Conservation (phyloP, 2,329 filamentous ascomycete species). For the Gaeumannomyces sp. region DNA sequence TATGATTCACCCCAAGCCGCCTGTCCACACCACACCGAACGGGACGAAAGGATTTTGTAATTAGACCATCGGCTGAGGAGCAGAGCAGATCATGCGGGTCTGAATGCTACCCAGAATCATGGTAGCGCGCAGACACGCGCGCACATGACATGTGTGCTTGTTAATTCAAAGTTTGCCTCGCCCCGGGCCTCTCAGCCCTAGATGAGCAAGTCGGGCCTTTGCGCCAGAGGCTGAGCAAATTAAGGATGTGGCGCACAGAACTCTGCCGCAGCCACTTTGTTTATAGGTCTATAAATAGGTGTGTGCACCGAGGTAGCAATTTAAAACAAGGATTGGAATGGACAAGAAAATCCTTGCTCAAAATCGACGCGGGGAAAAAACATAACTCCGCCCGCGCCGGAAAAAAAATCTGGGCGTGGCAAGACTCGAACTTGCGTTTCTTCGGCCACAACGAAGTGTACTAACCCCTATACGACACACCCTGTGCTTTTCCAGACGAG, state of each 20-base stretch:
- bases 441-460: constrained; percentile 9
- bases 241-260: neutral
- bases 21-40: too few species aligned
- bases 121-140: too few species aligned
- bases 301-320: too few species aligned
- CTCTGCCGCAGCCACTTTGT: neutral
- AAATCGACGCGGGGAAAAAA: neutral
- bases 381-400: neutral
- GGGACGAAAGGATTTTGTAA: too few species aligned
- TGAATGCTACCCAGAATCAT: too few species aligned
- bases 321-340: too few species aligned
- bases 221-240: neutral
- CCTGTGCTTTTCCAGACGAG: neutral
- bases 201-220: neutral
- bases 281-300: too few species aligned
- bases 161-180: neutral
- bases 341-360: neutral
- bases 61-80: too few species aligned
- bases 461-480: constrained; percentile 10
- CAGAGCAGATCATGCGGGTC: too few species aligned
- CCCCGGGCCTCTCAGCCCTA: neutral
- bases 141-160: neutral
- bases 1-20: too few species aligned
- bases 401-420: constrained; percentile 8
- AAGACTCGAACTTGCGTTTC: constrained; percentile 8